Evolutionary conservation across 2,329 filamentous ascomycete genomes (phyloP).

Genomic region (Stachybotrys chartarum): DNA sequence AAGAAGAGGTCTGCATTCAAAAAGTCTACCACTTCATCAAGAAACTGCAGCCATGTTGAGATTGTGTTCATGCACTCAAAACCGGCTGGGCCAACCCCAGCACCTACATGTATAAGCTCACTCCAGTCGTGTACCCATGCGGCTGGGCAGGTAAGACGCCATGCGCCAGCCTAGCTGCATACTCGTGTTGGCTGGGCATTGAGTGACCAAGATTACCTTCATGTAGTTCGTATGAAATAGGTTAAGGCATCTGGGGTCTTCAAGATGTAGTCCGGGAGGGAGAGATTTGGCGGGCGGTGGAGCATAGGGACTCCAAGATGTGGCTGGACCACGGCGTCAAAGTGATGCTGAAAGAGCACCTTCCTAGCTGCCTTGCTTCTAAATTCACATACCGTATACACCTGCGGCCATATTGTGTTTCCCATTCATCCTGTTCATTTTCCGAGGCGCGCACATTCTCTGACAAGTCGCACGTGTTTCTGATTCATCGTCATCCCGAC

Average conservation of each 20-base stretch:
- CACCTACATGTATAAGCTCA: not conserved
- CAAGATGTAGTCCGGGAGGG: not conserved
- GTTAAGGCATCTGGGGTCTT: not conserved
- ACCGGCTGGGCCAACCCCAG: not conserved
- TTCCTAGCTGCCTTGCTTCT: no score
- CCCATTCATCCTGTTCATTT: no score
- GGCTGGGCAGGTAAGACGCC: not conserved
- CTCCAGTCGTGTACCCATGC: not conserved
- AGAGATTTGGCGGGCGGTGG: not conserved
- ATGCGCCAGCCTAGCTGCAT: not conserved
- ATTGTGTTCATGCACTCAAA: not conserved
- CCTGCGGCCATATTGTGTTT: no score
- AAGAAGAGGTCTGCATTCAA: no score
- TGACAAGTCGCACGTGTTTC: no score
- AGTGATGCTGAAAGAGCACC: not conserved
- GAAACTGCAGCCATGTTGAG: not conserved
- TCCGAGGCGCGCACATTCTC: no score
- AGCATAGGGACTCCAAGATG: not conserved
- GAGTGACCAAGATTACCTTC: not conserved
- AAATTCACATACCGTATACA: no score
- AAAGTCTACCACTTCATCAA: not conserved
- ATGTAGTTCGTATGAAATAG: not conserved
- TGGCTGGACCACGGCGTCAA: not conserved
- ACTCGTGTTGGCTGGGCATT: not conserved
- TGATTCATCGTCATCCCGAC: no score